Base-by-base conservation (phyloP, 1,284 basidiomycete species). In the Cutaneotrichosporon mucoides region DNA sequence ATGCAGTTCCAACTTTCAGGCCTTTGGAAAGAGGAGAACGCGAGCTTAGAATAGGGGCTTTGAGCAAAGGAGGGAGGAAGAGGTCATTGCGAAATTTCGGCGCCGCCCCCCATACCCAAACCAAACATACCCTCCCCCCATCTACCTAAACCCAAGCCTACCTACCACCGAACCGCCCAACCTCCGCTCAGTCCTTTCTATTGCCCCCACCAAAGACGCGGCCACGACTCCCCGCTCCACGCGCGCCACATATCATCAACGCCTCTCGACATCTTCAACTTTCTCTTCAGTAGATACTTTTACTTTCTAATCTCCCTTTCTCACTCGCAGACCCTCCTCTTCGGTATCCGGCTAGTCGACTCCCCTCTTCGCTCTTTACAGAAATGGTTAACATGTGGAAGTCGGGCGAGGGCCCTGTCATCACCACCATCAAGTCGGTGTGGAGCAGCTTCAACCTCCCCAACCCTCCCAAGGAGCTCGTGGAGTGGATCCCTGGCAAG, bases 401-500 rank as follows among this genome's bases (percentile, higher is more conserved):
- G 61, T 68, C 33, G 68, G 72, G 71, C 63, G 58, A 42, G 67
- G 75, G 75, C 34, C 73, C 73, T 10, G 33, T 76, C 58, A 71
- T 75, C 66, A 66, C 69, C 37, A 36, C 63, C 53, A 45, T 76
- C 67, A 73, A 68, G 54, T 42, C 59, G 33, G 59, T 64, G n/a
- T 73, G 68, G 69, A 57, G 62, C 33, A 53, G 66, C 3, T 64
- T 69, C 49, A 58, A 63, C 53, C 61, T 73, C 47, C 69, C 74
- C 52, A 62, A 65, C 40, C 73, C 72, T 5, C 66, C 73, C 15
- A 56, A 64, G 47, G 55, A 68, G 60, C 65, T 68, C 59, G 65
- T 66, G 24, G 70, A 70, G 37, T 79, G 77, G 77, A 63, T 76
- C 44, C 68, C 68, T 15, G 75, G 74, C 43, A 38, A 57, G 15